phyloP scores from a whole-genome alignment of 2,329 filamentous ascomycete species.

The Botrytis byssoidea region DNA sequence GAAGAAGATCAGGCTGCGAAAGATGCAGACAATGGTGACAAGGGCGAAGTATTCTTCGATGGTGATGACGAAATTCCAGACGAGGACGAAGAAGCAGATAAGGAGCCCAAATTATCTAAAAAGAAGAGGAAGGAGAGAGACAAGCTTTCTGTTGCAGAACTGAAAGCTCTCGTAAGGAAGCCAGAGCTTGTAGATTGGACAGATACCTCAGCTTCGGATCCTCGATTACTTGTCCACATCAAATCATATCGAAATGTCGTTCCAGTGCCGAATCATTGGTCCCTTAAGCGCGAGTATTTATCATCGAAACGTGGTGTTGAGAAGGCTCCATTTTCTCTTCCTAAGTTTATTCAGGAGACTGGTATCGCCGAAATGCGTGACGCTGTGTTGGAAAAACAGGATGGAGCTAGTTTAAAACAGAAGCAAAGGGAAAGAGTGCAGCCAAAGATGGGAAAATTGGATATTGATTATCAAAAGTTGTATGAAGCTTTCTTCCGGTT shows the following conservation, averaged over 20 bases:
- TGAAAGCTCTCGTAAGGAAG: slow-evolving; percentile 87
- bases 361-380: slow-evolving; percentile 98
- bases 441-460: slow-evolving; percentile 93
- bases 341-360: slow-evolving; percentile 95
- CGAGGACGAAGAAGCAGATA: slow-evolving; percentile 70
- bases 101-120: slow-evolving; percentile 76
- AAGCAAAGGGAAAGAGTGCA: slow-evolving; percentile 93
- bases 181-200: slow-evolving; percentile 98
- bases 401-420: slow-evolving; percentile 86
- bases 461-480: slow-evolving; percentile 97
- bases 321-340: slow-evolving; percentile 87
- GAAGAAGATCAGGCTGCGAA: slow-evolving; percentile 63
- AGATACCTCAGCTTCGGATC: slow-evolving; percentile 87
- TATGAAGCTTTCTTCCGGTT: slow-evolving; percentile 99
- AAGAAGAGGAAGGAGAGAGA: slow-evolving; percentile 91
- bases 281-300: slow-evolving; percentile 91
- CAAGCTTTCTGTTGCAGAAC: slow-evolving; percentile 89
- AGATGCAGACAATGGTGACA: slow-evolving; percentile 67
- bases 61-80: slow-evolving; percentile 85
- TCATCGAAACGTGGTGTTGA: slow-evolving; percentile 97
- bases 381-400: slow-evolving; percentile 92
- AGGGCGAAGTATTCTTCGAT: slow-evolving; percentile 80
- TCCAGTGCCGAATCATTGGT: slow-evolving; percentile 92
- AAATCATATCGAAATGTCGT: slow-evolving; percentile 95
- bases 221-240: slow-evolving; percentile 85